Percentiles rank a stretch among this genome's conserved stretches.
Evolutionary conservation across 2,329 filamentous ascomycete species (phyloP).

Genomic region (Aspergillus versicolor): DNA sequence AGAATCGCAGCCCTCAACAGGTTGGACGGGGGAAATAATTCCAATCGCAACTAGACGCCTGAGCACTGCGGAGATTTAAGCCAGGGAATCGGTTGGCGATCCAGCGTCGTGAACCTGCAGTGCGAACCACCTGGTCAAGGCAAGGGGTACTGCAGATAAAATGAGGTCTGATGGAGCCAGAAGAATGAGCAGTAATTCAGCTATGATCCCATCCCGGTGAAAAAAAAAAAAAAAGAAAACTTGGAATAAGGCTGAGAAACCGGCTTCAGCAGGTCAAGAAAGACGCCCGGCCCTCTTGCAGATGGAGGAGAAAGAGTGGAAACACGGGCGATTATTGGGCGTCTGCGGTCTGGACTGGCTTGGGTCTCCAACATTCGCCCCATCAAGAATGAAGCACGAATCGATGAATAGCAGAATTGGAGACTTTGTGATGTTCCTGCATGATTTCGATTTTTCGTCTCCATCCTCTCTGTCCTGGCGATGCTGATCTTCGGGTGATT

Average conservation of each 20-base stretch:
- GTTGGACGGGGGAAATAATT: not conserved
- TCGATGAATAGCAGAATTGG: not conserved
- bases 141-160: constrained; percentile 9
- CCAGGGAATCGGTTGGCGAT: constrained; percentile 7
- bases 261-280: not conserved
- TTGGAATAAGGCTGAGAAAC: constrained; percentile 5
- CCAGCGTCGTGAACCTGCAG: constrained; percentile 1
- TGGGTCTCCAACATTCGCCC: not conserved
- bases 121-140: constrained; percentile 11
- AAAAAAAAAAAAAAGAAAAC: not conserved
- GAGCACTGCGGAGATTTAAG: constrained; percentile 13
- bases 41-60: constrained; percentile 5
- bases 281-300: not conserved
- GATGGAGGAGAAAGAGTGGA: not conserved
- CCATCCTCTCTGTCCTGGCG: not conserved
- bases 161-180: not conserved
- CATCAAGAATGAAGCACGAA: not conserved
- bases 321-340: not conserved
- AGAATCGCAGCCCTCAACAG: not conserved
- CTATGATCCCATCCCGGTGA: not conserved
- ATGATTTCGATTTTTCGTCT: not conserved
- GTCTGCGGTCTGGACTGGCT: not conserved
- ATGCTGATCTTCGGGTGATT: not conserved
- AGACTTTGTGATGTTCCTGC: not conserved
- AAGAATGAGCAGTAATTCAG: not conserved